Evolutionary conservation across 176 grass and related monocot species (phyloP), one percentile per base, ranked within the genome.

Genomic region (Bolboschoenus planiculmis): DNA sequence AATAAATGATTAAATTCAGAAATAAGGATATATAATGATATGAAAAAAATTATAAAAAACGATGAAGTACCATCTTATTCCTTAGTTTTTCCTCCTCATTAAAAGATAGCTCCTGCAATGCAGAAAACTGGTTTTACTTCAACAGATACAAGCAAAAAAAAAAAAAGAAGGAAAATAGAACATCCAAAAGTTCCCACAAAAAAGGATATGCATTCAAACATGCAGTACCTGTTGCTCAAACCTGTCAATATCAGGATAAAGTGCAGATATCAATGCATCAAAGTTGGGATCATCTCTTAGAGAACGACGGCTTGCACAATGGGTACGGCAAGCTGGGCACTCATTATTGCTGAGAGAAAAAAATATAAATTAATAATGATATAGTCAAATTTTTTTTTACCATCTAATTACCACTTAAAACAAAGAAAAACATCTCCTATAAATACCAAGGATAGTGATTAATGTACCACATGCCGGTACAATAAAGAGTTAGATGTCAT

Each of bases 301-400:
- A 84, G 92, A 95, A 88, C 92, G 92, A 63, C 92, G 83, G 83
- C 92, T 95, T 48, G 92, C 92, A 81, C 92, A 95, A 37, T 95
- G 92, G 5, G 92, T 85, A 36, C 92, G 89, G 56, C 92, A 95
- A 74, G 90, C 81, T 33, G 92, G 92, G 39, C 92, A 95, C 36
- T 95, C 92, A 55, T 95, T 92, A 83, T 95, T 95, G 37, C 92
- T 95, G 48, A 10, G 43, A 4, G 67, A 81, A 65, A 55, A 64
- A 57, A 64, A 10, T 33, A 33, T 33, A 30, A 78, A 78, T 78
- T 48, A 51, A 44, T 46, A 24, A n/a, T 61, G 24, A 62, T 62
- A 62, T 30, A 62, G 21, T 3, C 58, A 31, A 1, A 56, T 56
- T 7, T 29, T 29, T 56, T 7, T 29, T 29, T 60, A 60, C 57